Conservation (phyloP, 208 protist species). For the Acanthamoeba royreba region DNA sequence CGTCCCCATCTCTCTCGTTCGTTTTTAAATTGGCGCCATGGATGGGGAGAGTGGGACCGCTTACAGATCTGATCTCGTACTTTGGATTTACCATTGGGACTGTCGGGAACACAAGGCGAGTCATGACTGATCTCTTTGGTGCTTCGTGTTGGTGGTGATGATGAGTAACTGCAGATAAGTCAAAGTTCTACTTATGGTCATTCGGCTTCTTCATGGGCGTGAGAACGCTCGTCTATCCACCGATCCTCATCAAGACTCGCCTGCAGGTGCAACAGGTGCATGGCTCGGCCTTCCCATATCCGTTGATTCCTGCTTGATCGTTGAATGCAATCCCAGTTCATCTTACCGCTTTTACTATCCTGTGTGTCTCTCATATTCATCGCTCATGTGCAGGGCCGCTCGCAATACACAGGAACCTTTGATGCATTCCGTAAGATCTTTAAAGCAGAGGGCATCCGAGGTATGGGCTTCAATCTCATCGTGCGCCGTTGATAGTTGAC, state of each 20-base stretch:
- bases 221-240: slow-evolving; percentile 13
- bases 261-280: slow-evolving; percentile 1
- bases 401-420: background rate
- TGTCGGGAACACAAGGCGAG: no score
- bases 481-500: background rate
- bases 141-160: no score
- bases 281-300: background rate
- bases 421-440: slow-evolving; percentile 6
- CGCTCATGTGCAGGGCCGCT: background rate
- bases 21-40: background rate
- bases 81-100: background rate
- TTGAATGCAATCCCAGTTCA: background rate
- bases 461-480: no score
- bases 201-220: slow-evolving; percentile 14
- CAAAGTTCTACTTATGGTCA: background rate
- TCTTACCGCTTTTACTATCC: background rate
- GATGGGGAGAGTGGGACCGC: background rate
- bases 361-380: no score
- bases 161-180: background rate
- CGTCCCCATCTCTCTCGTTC: background rate
- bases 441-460: background rate
- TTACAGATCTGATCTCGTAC: background rate
- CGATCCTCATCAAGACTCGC: background rate
- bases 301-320: background rate
- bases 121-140: background rate